Base-by-base conservation (phyloP, 805 yeast genomes). In the Sugiyamaella americana region DNA sequence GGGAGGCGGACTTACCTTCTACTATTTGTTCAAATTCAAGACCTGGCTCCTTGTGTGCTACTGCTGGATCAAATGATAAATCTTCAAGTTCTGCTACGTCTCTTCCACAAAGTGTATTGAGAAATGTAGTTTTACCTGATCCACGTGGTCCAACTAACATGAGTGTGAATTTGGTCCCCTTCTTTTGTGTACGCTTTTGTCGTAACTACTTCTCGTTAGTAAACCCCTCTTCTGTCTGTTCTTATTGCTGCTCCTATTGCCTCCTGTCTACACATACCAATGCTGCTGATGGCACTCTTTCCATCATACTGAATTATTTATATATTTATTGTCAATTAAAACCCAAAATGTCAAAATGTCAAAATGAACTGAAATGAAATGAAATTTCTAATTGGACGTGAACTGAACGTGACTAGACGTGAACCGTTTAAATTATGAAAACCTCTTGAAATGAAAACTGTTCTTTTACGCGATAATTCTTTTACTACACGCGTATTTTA, bases 71-170 rank as follows among this genome's bases (percentile, higher is more conserved):
- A 18, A 41, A 71, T 58, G 50, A 46, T 46, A 47, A 39, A 34
- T 42, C 52, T 44, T 56, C 62, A 17, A 88, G 88, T 8, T 39
- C 44, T 20, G 38, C n/a, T 56, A 84, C 80, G 54, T 88, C 93
- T 41, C 58, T 50, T 85, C 95, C 82, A 68, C 96, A 88, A 45
- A 88, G 72, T 32, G 95, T 84, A 69, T 89, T 88, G 63, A 89
- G 86, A 58, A 88, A 83, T 3, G 96, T 88, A n/a, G 95, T 84
- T 63, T 96, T 77, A 16, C 96, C 96, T 40, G 80, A 70, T 2
- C 97, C 97, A 82, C 81, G 78, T 61, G 85, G 84, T 37, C 96
- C 97, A 47, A 87, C 82, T 34, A 86, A 81, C 91, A 88, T 82
- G 49, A 85, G 63, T 19, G 94, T 83, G 71, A 88, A 87, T 60